Conservation (phyloP, 805 yeast genomes). For the Saccharomycopsis fermentans region DNA sequence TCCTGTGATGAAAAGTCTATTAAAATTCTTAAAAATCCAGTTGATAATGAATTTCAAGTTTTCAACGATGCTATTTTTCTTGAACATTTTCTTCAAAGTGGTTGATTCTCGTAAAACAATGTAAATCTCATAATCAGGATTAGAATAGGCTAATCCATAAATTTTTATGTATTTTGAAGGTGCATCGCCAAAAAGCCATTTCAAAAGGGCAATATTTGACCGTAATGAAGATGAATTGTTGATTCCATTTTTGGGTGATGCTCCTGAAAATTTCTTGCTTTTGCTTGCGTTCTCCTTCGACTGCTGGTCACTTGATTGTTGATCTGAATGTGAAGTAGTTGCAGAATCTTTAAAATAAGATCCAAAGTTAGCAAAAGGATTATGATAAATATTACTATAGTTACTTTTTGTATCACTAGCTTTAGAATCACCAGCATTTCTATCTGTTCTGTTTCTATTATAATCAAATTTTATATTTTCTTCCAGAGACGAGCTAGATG, state of each 20-base stretch:
- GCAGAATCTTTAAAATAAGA: not conserved
- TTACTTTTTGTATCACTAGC: not conserved
- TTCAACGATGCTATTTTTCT: conserved; percentile 7
- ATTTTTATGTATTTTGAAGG: conserved; percentile 7
- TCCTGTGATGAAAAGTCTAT: conserved; percentile 15
- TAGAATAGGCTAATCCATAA: conserved; percentile 14
- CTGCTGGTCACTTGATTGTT: not conserved
- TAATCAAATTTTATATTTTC: not conserved
- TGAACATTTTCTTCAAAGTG: not conserved
- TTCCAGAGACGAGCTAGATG: not conserved
- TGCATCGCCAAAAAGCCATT: not conserved
- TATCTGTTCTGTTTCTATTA: not conserved
- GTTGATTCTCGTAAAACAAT: conserved; percentile 9
- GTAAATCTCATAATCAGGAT: conserved; percentile 14
- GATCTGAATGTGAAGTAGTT: not conserved
- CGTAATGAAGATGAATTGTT: not conserved
- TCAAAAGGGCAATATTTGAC: not conserved
- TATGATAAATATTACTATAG: not conserved
- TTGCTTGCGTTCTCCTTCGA: not conserved
- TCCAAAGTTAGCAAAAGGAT: not conserved
- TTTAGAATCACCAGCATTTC: not conserved
- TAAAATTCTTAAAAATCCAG: conserved; percentile 19
- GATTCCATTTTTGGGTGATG: not conserved
- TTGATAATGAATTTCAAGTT: conserved; percentile 17
- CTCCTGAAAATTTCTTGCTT: not conserved